Percentiles rank a stretch among this genome's conserved stretches.
Conservation (phyloP, 805 yeast species). For the Yarrowia sp. region DNA sequence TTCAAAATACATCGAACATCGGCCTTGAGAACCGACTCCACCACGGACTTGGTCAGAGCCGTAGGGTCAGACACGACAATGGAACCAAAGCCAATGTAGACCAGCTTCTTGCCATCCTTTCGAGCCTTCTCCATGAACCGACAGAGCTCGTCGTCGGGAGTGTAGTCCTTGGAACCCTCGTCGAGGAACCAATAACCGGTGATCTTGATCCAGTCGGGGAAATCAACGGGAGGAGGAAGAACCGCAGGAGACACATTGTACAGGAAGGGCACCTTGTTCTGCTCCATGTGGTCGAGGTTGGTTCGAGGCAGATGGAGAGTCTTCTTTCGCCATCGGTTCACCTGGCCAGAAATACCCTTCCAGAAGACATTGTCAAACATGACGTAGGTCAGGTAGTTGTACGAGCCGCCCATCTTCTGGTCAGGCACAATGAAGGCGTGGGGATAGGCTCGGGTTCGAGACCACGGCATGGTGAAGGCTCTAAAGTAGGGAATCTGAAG, state of each 20-base stretch:
- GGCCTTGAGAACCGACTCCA: slow-evolving; percentile 77
- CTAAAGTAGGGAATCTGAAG: slow-evolving; percentile 87
- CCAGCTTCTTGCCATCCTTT: slow-evolving; percentile 68
- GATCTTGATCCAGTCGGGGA: slow-evolving; percentile 93
- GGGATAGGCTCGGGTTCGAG: slow-evolving; percentile 92
- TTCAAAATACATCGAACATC: slow-evolving; percentile 87
- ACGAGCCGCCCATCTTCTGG: slow-evolving; percentile 89
- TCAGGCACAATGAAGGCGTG: slow-evolving; percentile 97
- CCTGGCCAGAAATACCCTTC: slow-evolving; percentile 88
- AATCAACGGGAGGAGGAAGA: slow-evolving; percentile 91
- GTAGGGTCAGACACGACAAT: slow-evolving; percentile 87
- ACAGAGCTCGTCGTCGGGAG: slow-evolving; percentile 65
- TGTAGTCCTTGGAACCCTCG: slow-evolving; percentile 60
- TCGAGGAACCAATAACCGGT: slow-evolving; percentile 96
- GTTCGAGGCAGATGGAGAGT: slow-evolving; percentile 71
- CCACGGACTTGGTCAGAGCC: slow-evolving; percentile 76
- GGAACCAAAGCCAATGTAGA: slow-evolving; percentile 95
- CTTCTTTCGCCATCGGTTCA: slow-evolving; percentile 85
- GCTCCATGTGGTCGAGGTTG: slow-evolving; percentile 72
- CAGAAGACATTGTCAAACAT: slow-evolving; percentile 92
- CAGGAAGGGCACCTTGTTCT: slow-evolving; percentile 81
- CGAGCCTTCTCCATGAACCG: slow-evolving; percentile 70
- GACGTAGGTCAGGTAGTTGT: slow-evolving; percentile 90
- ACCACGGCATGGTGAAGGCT: slow-evolving; percentile 99
- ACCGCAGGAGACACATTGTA: slow-evolving; percentile 89